Evolutionary conservation across 768 basidiomycete species (phyloP).

Genomic region (Dictyophora rubrovolvata): DNA sequence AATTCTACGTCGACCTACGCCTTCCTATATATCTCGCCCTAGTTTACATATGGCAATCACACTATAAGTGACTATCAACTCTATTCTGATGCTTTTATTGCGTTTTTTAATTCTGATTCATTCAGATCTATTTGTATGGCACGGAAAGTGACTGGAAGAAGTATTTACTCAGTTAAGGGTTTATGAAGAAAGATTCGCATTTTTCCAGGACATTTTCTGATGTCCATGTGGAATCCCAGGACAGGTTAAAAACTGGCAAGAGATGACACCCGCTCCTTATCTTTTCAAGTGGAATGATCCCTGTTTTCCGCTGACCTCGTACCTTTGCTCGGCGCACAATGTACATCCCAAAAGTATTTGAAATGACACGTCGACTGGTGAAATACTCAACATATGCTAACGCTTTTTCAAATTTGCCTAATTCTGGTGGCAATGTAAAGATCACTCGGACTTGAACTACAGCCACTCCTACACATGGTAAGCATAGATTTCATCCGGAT

Average conservation of each 20-base stretch:
- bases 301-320: constrained; percentile 12
- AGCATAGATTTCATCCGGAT: neutral
- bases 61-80: too few species aligned
- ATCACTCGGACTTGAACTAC: constrained; percentile 12
- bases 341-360: constrained; percentile 13
- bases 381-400: constrained; percentile 22
- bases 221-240: constrained; percentile 12
- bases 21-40: too few species aligned
- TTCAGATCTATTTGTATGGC: too few species aligned
- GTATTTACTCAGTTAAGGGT: neutral
- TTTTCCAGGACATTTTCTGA: constrained; percentile 15
- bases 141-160: neutral
- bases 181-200: neutral
- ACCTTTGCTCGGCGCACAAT: constrained; percentile 15
- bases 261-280: constrained; percentile 15
- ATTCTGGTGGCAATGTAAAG: constrained; percentile 10
- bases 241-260: constrained; percentile 10
- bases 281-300: constrained; percentile 13
- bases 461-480: neutral
- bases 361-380: constrained; percentile 8
- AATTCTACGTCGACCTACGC: too few species aligned
- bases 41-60: too few species aligned
- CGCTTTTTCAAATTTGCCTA: constrained; percentile 6
- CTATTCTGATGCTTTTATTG: too few species aligned
- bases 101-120: too few species aligned